Percentiles rank a stretch among this genome's conserved stretches.
phyloP scores from a whole-genome alignment of 805 yeast genomes.

The Kodamaea kaohsiungensis region DNA sequence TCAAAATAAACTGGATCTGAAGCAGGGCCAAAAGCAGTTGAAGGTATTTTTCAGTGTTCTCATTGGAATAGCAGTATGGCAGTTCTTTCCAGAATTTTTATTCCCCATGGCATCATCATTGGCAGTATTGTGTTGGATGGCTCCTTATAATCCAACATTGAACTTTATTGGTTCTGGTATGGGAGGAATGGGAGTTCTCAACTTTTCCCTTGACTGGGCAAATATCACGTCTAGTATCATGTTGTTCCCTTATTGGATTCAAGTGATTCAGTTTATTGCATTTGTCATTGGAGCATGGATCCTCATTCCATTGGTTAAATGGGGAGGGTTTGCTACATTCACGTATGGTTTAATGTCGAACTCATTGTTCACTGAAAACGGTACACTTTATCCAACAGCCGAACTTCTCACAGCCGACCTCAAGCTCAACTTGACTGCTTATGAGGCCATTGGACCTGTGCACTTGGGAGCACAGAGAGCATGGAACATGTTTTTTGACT shows the following conservation, averaged over 20 bases:
- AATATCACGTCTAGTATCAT: conserved; percentile 51
- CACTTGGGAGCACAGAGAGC: conserved; percentile 50
- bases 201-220: conserved; percentile 53
- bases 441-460: conserved; percentile 45
- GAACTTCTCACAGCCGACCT: conserved; percentile 42
- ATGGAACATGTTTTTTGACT: conserved; percentile 54
- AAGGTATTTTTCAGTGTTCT: conserved; percentile 38
- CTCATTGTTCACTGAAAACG: conserved; percentile 36
- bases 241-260: conserved; percentile 56
- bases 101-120: conserved; percentile 52
- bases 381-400: conserved; percentile 43
- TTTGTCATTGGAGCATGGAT: conserved; percentile 51
- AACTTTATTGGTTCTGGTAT: conserved; percentile 54
- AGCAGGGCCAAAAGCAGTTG: conserved; percentile 31
- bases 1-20: conserved; percentile 21
- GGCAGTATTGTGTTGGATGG: conserved; percentile 51
- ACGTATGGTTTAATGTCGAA: conserved; percentile 50
- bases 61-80: conserved; percentile 42
- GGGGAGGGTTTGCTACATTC: conserved; percentile 34
- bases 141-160: conserved; percentile 40
- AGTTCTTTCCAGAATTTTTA: conserved; percentile 48
- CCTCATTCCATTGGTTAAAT: conserved; percentile 48
- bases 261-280: conserved; percentile 48
- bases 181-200: conserved; percentile 53
- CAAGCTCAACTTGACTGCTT: conserved; percentile 46